Evolutionary conservation across 176 grass and related monocot species (phyloP).

Genomic region (Zea mays): DNA sequence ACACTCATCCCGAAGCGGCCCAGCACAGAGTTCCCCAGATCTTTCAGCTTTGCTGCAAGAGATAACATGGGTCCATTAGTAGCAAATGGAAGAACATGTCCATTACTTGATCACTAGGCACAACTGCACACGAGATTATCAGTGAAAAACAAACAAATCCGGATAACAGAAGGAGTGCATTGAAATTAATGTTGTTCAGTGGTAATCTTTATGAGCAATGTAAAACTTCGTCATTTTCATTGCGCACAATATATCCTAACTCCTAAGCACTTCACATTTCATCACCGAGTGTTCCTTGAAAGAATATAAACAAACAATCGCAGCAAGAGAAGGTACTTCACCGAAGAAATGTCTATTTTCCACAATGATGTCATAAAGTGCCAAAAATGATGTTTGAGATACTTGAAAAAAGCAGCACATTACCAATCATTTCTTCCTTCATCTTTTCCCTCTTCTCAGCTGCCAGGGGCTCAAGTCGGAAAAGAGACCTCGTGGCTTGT

Average conservation of each 20-base stretch:
- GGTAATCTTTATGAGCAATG: not conserved
- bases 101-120: not conserved
- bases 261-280: too few species aligned
- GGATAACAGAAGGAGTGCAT: not conserved
- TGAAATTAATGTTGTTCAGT: not conserved
- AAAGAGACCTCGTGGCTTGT: constrained; percentile 72
- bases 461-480: constrained; percentile 73
- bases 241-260: too few species aligned
- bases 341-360: not conserved
- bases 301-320: not conserved
- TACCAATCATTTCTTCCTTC: constrained; percentile 99
- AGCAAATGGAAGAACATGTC: not conserved
- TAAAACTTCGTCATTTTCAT: not conserved
- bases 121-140: not conserved
- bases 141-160: not conserved
- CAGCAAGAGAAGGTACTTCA: not conserved
- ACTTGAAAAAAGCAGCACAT: constrained; percentile 28
- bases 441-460: constrained; percentile 93
- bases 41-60: constrained; percentile 76
- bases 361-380: not conserved
- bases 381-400: not conserved
- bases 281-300: too few species aligned
- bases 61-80: not conserved
- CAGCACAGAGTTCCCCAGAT: constrained; percentile 75
- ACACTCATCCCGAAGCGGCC: constrained; percentile 74